These are phyloP conservation scores for Colletotrichum tofieldiae DNA, from an alignment of 2,329 filamentous ascomycete genomes.

Conservation along the genomic window DNA sequence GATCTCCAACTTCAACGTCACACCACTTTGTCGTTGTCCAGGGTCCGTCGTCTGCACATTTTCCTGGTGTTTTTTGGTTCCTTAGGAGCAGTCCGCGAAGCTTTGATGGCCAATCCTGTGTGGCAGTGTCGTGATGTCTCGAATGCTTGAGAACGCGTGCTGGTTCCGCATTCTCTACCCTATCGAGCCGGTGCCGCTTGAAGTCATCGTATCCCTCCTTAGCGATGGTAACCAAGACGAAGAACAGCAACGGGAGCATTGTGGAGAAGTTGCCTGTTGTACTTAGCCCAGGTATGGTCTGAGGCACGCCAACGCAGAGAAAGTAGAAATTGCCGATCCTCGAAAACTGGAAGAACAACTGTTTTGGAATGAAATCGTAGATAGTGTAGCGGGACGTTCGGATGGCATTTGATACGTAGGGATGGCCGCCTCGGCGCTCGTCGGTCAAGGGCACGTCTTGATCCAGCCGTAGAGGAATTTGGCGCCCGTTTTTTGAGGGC, in stretches of 20 bases:
- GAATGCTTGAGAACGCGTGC: constrained; percentile 56
- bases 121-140: background rate
- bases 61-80: constrained; percentile 49
- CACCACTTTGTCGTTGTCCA: constrained; percentile 67
- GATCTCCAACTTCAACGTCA: constrained; percentile 65
- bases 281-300: constrained; percentile 83
- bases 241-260: constrained; percentile 81
- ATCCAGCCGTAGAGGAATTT: constrained; percentile 60
- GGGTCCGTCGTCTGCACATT: constrained; percentile 60
- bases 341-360: constrained; percentile 88
- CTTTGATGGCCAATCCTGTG: background rate
- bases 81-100: constrained; percentile 45
- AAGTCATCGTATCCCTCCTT: constrained; percentile 93
- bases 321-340: constrained; percentile 92
- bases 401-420: constrained; percentile 75
- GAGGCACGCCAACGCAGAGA: constrained; percentile 85
- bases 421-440: constrained; percentile 61
- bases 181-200: constrained; percentile 84
- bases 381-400: constrained; percentile 87
- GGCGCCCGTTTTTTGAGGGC: constrained; percentile 79
- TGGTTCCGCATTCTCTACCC: constrained; percentile 79
- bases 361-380: constrained; percentile 88
- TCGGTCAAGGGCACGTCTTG: constrained; percentile 62
- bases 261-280: constrained; percentile 84
- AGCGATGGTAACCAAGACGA: constrained; percentile 83